Evolutionary conservation across 805 yeast genomes (phyloP), one percentile per base, ranked within the genome.

Genomic region (Ogataea chonburiensis): DNA sequence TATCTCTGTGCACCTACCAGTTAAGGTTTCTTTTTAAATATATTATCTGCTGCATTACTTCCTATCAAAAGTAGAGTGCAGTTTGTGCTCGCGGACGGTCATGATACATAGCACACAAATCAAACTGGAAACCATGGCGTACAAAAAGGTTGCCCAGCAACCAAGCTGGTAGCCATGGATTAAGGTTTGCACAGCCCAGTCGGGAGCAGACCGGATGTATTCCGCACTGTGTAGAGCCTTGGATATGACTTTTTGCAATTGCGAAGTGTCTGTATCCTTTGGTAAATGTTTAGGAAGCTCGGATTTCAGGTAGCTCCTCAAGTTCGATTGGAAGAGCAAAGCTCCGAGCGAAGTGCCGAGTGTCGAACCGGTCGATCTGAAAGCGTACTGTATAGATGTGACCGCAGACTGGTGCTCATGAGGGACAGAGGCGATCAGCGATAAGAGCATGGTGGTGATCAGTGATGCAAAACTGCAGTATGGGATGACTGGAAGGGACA

Each of bases 351-450:
- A 66, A 9, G 79, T 79, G 34, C 85, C 86, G 17, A 78, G 56
- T 0, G 84, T 77, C 1, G 85, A 76, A 0, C 85, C 85, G 12
- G 81, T 72, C 7, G 83, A 71, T 56, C 85, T 68, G 53, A 79
- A 79, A 1, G 82, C 73, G 48, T 79, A 79, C 45, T 77, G 81
- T 42, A 79, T 74, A 3, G 85, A 75, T 0, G 85, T 79, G 1
- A 81, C 76, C 17, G 82, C 68, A 2, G 85, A 81, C 53, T 81
- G 89, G 47, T 69, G 72, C 38, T 78, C 75, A 24, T 67, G 58
- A 2, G 87, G 86, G 7, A 79, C 88, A 1, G 87, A 78, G 2
- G 88, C 83, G 45, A 82, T 80, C 63, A 81, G 70, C 1, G 87
- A 76, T 15, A 81, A 58, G 28, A 82, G 63, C 0, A 86, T 79